Base-by-base conservation (phyloP, 2,329 filamentous ascomycete genomes). In the Pseudopithomyces chartarum region DNA sequence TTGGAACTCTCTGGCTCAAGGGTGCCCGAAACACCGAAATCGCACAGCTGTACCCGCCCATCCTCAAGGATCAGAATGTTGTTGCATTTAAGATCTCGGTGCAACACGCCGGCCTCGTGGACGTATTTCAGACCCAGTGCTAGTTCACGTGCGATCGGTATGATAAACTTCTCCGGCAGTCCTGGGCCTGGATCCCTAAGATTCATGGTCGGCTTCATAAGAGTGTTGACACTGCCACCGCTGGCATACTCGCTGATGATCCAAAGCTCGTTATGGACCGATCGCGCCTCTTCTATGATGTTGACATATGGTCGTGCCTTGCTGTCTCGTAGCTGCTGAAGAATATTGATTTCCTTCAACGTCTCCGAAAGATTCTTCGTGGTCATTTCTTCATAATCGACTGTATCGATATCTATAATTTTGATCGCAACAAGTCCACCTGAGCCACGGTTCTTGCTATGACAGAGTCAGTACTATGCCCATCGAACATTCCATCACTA, bases 221-320 rank as follows among this genome's bases (percentile, higher is more conserved):
- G 67, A 8, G 86, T 88, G 56, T 85, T 81, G 6, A 96, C 88
- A 73, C 91, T 95, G 47, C 91, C 91, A 59, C 91, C 91, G 6
- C 89, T 90, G 66, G 91, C 93, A 74, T 93, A 92, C 76, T 95
- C 90, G 57, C 90, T 93, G 54, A 95, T 86, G 80, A 95, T 91
- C 91, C 91, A 96, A 79, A 96, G 88, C 58, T 91, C 86, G 64
- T 90, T 87, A 40, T 90, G 89, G 36, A 94, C 86, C 8, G 90
- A 87, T 19, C 93, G 82, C 4, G 90, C 90, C 63, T 93, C 90
- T 65, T 93, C 87, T 50, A 94, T 89, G 65, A 88, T 84, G 71
- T 94, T 95, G 77, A 96, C 87, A 73, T 95, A 95, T 69, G 94
- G 94, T 63, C 85, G 84, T 17, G 90, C 90, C 46, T 87, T 88